phyloP scores from a whole-genome alignment of 306 rosid species.

The Cucurbita maxima region DNA sequence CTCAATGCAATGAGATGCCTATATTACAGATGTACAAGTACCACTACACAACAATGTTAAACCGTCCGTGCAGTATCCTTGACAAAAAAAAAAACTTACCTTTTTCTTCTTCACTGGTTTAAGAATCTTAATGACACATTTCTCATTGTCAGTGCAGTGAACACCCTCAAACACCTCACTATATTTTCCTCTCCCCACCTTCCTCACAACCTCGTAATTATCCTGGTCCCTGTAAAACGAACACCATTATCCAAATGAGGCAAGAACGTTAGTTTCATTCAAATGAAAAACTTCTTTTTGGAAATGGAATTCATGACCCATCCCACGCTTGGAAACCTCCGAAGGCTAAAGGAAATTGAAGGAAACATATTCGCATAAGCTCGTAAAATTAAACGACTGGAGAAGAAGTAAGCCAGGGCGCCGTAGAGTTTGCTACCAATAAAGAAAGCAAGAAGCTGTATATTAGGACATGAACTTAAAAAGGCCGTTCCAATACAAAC shows the following conservation, averaged over 20 bases:
- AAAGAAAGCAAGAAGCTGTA: background rate
- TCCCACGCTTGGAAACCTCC: background rate
- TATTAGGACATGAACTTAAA: background rate
- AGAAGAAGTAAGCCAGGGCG: background rate
- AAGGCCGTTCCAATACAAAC: background rate
- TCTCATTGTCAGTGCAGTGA: conserved; percentile 71
- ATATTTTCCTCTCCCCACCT: conserved; percentile 90
- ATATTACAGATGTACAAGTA: background rate
- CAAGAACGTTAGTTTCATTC: background rate
- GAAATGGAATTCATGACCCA: background rate
- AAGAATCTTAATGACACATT: conserved; percentile 89
- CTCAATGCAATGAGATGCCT: background rate
- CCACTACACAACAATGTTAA: background rate
- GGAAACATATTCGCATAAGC: background rate
- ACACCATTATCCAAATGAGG: background rate
- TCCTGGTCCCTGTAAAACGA: conserved; percentile 52
- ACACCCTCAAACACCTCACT: conserved; percentile 97
- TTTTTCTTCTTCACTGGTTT: conserved; percentile 98
- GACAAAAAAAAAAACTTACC: background rate
- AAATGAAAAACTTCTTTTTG: background rate
- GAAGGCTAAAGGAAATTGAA: background rate
- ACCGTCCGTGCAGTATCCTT: background rate
- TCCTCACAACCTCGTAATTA: conserved; percentile 91
- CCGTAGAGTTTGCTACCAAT: background rate
- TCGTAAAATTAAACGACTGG: background rate